Evolutionary conservation across 2,329 filamentous ascomycete genomes (phyloP).

Genomic region (Tolypocladium tundrense): DNA sequence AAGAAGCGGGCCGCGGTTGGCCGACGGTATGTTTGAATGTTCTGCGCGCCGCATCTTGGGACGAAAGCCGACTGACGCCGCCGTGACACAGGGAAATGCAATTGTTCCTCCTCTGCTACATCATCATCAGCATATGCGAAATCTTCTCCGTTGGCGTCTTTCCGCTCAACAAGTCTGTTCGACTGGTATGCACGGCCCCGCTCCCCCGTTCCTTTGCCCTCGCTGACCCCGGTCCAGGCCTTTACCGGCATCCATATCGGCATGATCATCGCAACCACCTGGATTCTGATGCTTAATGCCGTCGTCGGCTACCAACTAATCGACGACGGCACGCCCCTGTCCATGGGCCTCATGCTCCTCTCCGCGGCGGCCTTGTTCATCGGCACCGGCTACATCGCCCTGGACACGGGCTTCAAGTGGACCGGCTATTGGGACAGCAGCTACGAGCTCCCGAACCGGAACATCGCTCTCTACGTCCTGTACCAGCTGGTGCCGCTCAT

Average conservation of each 20-base stretch:
- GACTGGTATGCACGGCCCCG: constrained; percentile 51
- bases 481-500: constrained; percentile 85
- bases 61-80: background rate
- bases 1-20: constrained; percentile 90
- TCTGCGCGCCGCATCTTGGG: background rate
- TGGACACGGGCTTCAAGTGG: constrained; percentile 85
- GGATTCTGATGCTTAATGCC: constrained; percentile 87
- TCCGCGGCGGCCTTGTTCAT: constrained; percentile 69
- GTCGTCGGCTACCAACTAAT: constrained; percentile 87
- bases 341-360: constrained; percentile 60
- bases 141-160: constrained; percentile 93
- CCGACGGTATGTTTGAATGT: constrained; percentile 52
- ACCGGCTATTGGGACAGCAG: constrained; percentile 66
- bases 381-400: constrained; percentile 88
- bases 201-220: background rate
- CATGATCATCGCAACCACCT: constrained; percentile 76
- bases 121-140: constrained; percentile 84
- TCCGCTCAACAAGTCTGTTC: constrained; percentile 58
- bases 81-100: constrained; percentile 72
- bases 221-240: constrained; percentile 38
- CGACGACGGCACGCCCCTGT: constrained; percentile 84
- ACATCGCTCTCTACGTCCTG: constrained; percentile 83
- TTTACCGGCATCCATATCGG: constrained; percentile 89
- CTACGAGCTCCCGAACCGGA: constrained; percentile 49
- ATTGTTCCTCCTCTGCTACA: constrained; percentile 77